Evolutionary conservation across 2,329 filamentous ascomycete genomes (phyloP).

Genomic region (Diaporthe sp.): DNA sequence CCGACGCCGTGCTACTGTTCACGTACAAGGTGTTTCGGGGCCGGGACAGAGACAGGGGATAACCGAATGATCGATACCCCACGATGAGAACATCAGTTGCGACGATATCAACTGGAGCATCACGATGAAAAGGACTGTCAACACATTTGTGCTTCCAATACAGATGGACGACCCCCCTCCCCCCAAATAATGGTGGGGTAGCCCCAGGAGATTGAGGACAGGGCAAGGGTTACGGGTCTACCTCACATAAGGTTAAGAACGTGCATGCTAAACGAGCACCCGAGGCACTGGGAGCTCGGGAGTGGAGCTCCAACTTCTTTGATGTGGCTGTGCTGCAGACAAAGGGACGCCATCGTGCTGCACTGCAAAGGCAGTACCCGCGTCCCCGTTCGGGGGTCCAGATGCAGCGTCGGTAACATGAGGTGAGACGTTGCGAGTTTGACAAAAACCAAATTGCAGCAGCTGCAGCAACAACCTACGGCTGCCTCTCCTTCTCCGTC

Average conservation of each 20-base stretch:
- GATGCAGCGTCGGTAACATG: background rate
- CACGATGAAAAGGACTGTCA: background rate
- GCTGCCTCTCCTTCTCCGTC: conserved; percentile 1
- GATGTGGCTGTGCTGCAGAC: conserved; percentile 16
- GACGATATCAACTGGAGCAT: background rate
- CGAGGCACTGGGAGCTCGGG: conserved; percentile 14
- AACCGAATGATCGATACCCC: background rate
- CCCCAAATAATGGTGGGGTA: background rate
- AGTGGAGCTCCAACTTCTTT: conserved; percentile 5
- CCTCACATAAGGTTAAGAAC: conserved; percentile 7
- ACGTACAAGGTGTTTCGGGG: background rate
- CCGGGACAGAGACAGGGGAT: background rate
- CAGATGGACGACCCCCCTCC: background rate
- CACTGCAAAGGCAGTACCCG: background rate
- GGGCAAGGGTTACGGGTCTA: background rate
- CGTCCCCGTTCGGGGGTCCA: background rate
- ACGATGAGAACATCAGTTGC: background rate
- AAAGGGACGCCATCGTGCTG: background rate
- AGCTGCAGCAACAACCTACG: background rate
- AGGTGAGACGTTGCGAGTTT: conserved; percentile 32
- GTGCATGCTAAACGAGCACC: conserved; percentile 6
- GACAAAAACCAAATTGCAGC: conserved; percentile 25
- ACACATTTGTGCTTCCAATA: background rate
- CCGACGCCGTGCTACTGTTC: background rate
- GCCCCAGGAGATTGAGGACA: background rate